Base-by-base conservation (phyloP, 2,329 filamentous ascomycete species). In the Colletotrichum paranaense region DNA sequence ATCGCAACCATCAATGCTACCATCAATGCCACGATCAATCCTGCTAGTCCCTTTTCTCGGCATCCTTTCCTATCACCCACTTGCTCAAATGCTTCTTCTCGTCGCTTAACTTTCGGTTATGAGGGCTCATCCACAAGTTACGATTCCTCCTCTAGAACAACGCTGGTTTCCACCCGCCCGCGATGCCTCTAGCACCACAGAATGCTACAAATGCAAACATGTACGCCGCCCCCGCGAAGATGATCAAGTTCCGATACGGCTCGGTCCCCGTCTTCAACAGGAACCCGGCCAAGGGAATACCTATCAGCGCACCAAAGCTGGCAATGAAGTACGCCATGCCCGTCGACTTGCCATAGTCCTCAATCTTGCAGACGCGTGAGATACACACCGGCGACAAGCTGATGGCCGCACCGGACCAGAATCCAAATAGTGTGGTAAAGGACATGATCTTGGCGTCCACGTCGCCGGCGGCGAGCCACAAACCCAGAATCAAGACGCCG, bases 331-430 rank as follows among this genome's bases (percentile, higher is more conserved):
- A 94, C 63, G 90, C 90, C 1, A 92, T 94, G 1, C 92, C 91
- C 76, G 92, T 93, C 74, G 92, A 91, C 35, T 91, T 84, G 0
- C 92, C 93, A 75, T 94, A 93, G 59, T 93, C 85, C 74, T 92
- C 88, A 1, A 91, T 92, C 32, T 88, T 87, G 80, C 92, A 94
- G 2, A 94, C 85, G 80, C 93, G 91, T 0, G 91, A 91, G 1
- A 95, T 87, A 75, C 92, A 94, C 0, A 94, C 92, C 0, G 93
- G 93, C 0, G 92, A 92, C 57, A 95, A 79, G 6, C 88, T 90
- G 76, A 95, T 93, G 68, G 92, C 93, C 49, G 88, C 89, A 0
- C 93, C 93, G n/a, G 88, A 92, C 14, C 89, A 91, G 77, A 95
- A 93, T 0, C 93, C 93, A 79, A 94, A 94, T 1, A 93, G 78